A percentile compares a stretch with the other conserved stretches of the same genome.
Conservation (phyloP, 495 filamentous ascomycete species). For the Lasiosphaeris hirsuta region DNA sequence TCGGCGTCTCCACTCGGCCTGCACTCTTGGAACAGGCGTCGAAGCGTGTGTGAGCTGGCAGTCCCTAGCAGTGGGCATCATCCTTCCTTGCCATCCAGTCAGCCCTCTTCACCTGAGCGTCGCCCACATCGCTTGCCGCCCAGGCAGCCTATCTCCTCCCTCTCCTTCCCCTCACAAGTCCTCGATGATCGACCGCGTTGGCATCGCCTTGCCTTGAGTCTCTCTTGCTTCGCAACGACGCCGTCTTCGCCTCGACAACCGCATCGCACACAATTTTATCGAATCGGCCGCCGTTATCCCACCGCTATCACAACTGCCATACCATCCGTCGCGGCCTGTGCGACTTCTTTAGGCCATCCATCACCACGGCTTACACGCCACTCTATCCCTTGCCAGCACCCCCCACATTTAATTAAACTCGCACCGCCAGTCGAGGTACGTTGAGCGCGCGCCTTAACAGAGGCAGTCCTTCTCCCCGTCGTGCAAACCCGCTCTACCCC, state of each 20-base stretch:
- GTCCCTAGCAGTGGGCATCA: neutral
- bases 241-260: neutral
- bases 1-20: constrained; percentile 21
- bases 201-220: neutral
- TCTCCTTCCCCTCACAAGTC: neutral
- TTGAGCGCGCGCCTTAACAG: constrained; percentile 8
- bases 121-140: constrained; percentile 12
- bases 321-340: constrained; percentile 3
- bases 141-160: neutral
- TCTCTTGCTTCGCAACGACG: neutral
- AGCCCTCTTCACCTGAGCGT: constrained; percentile 15
- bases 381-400: constrained; percentile 18
- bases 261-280: neutral
- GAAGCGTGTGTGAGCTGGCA: constrained; percentile 32
- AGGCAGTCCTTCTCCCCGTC: constrained; percentile 3
- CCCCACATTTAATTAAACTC: constrained; percentile 29
- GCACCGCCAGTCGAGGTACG: constrained; percentile 22
- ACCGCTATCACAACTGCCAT: neutral
- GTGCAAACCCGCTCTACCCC: neutral
- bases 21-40: constrained; percentile 27
- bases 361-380: constrained; percentile 13
- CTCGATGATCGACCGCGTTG: neutral
- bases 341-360: constrained; percentile 4
- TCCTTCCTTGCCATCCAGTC: constrained; percentile 9
- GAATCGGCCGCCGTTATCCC: neutral